Evolutionary conservation across 192 early-diverging fungal genomes (phyloP), one percentile per base, ranked within the genome.

Genomic region (Spizellomyces sp.): DNA sequence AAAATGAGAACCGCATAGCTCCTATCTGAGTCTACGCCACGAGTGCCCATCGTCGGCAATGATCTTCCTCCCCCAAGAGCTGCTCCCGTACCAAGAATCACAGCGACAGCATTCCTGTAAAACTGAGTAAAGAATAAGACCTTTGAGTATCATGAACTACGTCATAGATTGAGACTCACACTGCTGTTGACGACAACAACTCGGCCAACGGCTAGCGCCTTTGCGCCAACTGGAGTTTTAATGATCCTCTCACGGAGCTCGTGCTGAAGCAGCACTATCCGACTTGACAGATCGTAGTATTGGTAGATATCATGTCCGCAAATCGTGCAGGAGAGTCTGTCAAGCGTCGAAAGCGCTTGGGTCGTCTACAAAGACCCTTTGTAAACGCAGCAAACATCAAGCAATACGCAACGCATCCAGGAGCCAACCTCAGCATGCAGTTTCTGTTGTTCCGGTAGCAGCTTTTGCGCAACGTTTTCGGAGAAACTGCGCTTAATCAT

Each of bases 401-500:
- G 3, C 42, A 64, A 63, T n/a, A 17, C 27, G 2, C 9, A 46
- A 5, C 69, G 64, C 88, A 69, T 93, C 88, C 27, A 87, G 81
- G 67, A 91, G 78, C 27, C 27, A 36, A 36, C 27, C 27, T 36
- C 27, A 36, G 27, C 27, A 36, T 36, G 27, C 47, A 84, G 70
- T 60, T 83, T 85, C 72, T 94, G 84, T 21, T 93, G 88, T 57
- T 95, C 94, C 0, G 95, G 97, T 44, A 96, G 79, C 48, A 88
- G 65, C 62, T 94, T 91, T 82, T 99, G 96, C n/a, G 86, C 77
- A 6, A 77, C 73, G 78, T 94, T 94, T 70, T 98, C 97, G 5
- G 91, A 95, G 89, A 99, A 99, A 79, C 90, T 92, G 46, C 95
- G 91, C 70, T 97, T 96, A 78, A 99, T 98, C 90, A 99, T 95